Conservation (phyloP, 495 filamentous ascomycete genomes). For the Penicillium silybi region DNA sequence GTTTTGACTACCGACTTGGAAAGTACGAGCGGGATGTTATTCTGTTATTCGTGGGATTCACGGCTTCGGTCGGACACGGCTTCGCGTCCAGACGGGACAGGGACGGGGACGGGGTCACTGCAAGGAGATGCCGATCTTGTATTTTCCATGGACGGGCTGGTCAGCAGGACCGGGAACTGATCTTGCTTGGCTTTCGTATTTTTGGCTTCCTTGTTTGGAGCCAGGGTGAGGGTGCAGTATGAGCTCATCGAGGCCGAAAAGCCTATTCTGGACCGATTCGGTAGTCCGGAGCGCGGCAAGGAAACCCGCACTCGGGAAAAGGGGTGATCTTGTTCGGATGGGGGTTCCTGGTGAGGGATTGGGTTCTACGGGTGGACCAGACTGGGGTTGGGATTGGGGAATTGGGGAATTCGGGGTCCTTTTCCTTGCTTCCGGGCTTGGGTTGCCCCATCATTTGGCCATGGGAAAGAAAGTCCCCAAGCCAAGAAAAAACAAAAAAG, state of each 20-base stretch:
- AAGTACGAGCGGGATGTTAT: too few relatives aligned
- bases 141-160: background rate
- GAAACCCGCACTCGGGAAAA: constrained; percentile 10
- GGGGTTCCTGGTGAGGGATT: background rate
- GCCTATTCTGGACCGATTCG: constrained; percentile 6
- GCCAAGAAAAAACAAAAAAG: background rate
- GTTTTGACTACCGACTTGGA: too few relatives aligned
- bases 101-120: too few relatives aligned
- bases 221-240: background rate
- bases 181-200: background rate
- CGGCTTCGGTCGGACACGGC: constrained; percentile 5
- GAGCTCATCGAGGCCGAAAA: background rate
- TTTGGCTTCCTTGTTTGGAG: background rate
- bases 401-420: too few relatives aligned
- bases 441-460: background rate
- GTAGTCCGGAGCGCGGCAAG: constrained; percentile 14
- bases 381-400: background rate
- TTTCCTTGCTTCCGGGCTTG: background rate
- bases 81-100: constrained; percentile 6
- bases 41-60: background rate
- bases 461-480: background rate
- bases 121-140: constrained; percentile 1
- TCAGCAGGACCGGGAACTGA: background rate
- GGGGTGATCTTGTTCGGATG: background rate
- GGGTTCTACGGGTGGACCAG: background rate